Evolutionary conservation across 495 filamentous ascomycete genomes (phyloP).

Genomic region (Astrothelium subdiscretum): DNA sequence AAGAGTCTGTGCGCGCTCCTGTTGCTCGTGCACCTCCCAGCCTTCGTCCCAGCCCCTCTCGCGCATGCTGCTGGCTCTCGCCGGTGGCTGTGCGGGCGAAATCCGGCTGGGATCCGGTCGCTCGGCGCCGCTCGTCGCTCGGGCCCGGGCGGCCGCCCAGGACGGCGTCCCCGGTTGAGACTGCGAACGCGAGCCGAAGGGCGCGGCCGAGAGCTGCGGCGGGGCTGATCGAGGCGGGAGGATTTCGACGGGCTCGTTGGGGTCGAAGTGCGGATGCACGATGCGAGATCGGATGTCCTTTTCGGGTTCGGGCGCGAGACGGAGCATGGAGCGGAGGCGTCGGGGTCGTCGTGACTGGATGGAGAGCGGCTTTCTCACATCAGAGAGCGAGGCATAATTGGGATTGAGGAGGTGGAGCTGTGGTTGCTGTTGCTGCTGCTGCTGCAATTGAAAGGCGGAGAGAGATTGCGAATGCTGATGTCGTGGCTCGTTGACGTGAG

Average conservation of each 20-base stretch:
- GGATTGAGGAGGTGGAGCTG: not conserved
- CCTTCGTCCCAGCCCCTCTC: not conserved
- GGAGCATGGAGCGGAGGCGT: not conserved
- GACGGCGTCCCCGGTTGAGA: not conserved
- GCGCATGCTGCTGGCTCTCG: not conserved
- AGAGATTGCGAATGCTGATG: not conserved
- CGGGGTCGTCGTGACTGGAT: not conserved
- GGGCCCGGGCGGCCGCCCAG: not conserved
- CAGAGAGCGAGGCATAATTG: not conserved
- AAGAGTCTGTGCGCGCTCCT: not conserved
- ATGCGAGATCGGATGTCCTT: not conserved
- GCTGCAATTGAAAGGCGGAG: not conserved
- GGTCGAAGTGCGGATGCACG: slow-evolving; percentile 2
- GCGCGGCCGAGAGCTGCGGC: not conserved
- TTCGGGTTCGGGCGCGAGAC: not conserved
- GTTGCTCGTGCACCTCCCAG: not conserved
- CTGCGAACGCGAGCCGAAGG: not conserved
- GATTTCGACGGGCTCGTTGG: not conserved
- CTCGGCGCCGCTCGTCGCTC: not conserved
- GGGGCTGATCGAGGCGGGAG: not conserved
- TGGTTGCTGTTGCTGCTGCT: not conserved
- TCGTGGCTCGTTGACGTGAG: not conserved
- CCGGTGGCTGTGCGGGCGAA: not conserved
- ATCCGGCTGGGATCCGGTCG: not conserved
- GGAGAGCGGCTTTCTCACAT: not conserved